Conservation (phyloP, 306 rosid genomes). For the Geum urbanum region DNA sequence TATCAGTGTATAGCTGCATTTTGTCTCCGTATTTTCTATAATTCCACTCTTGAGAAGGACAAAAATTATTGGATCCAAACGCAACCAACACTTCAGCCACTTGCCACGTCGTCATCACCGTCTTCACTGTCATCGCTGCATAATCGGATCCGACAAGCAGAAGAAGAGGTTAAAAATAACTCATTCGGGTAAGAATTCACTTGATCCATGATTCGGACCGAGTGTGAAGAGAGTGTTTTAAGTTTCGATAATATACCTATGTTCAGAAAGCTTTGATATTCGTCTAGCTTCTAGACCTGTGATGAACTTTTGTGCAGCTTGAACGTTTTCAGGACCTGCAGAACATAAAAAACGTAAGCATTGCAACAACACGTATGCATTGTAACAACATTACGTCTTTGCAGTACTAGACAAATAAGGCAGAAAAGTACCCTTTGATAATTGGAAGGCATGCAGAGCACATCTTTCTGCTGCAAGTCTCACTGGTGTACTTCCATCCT, state of each 20-base stretch:
- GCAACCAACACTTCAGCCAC: conserved; percentile 34
- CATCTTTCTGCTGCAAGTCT: conserved; percentile 98
- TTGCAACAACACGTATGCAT: conserved; percentile 10
- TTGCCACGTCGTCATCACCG: conserved; percentile 56
- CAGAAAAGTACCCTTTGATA: conserved; percentile 61
- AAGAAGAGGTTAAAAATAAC: background rate
- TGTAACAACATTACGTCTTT: background rate
- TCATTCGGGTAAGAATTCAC: background rate
- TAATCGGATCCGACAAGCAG: background rate
- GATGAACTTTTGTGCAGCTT: conserved; percentile 80
- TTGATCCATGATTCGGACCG: background rate
- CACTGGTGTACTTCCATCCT: conserved; percentile 82
- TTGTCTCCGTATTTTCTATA: background rate
- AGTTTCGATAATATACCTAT: conserved; percentile 42
- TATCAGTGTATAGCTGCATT: conserved; percentile 10
- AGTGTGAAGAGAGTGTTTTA: background rate
- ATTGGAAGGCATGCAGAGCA: conserved; percentile 67
- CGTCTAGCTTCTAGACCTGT: conserved; percentile 97
- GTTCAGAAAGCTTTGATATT: conserved; percentile 68
- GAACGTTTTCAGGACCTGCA: conserved; percentile 82
- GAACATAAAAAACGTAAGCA: conserved; percentile 20
- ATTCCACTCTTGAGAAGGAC: background rate
- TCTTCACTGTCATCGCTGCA: conserved; percentile 85
- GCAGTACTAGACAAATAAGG: conserved; percentile 1
- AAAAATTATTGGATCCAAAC: background rate